Base-by-base conservation (phyloP, 2,329 filamentous ascomycete genomes). In the Ophidiomyces ophidiicola region DNA sequence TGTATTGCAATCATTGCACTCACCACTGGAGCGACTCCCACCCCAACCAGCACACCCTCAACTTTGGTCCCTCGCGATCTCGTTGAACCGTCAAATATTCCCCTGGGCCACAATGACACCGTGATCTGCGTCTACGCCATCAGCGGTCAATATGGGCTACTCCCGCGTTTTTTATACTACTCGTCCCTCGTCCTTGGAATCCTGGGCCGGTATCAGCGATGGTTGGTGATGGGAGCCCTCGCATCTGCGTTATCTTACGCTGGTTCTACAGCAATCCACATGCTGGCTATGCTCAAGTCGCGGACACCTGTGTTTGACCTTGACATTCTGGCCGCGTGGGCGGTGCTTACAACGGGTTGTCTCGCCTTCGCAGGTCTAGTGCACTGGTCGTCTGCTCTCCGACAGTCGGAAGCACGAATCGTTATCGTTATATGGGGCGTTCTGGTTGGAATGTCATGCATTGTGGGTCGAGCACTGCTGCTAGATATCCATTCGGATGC, bases 171-270 rank as follows among this genome's bases (percentile, higher is more conserved):
- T 10, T 40, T 55, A 6, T 55, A 53, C 45, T 54, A 54, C 41
- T 43, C 48, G 15, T 49, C 51, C 5, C 48, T 55, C 5, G 34
- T 53, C 14, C 48, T 53, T 31, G 50, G 50, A 12, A 52, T 55
- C 35, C 45, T 54, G 32, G 50, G 49, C 17, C 45, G 47, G 6
- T 44, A 44, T n/a, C 46, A 47, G n/a, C 48, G 45, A 47, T 55
- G 52, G 52, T 48, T 55, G 28, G 48, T 53, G 33, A 46, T 51
- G 15, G 52, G 52, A 8, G 53, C 52, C 26, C 47, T 54, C 25
- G 51, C 50, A 10, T 52, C 50, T 32, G 53, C 52, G 1, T 39
- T 55, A 26, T 49, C 49, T 8, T 55, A 53, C 28, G 47, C 52
- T 2, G 52, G 50, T 3, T 46, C 49, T 3, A 41, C 51, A n/a